Evolutionary conservation across 2,329 filamentous ascomycete species (phyloP).

Genomic region (Arthrobotrys sinensis): DNA sequence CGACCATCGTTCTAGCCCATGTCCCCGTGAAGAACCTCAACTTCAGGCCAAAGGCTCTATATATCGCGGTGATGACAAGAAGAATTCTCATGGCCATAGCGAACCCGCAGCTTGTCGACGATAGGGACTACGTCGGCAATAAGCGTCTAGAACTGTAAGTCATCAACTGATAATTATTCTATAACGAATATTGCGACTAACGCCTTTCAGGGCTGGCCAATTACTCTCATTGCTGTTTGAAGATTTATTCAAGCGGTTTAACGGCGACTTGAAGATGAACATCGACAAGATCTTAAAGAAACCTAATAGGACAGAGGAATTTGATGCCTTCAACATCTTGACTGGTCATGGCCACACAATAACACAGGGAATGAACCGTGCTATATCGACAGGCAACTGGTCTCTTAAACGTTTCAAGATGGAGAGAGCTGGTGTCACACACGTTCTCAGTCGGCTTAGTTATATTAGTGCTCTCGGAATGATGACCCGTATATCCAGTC

Average conservation of each 20-base stretch:
- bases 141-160: slow-evolving; percentile 85
- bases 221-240: slow-evolving; percentile 94
- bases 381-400: slow-evolving; percentile 98
- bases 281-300: slow-evolving; percentile 98
- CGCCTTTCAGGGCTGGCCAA: slow-evolving; percentile 78
- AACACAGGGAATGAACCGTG: slow-evolving; percentile 92
- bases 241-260: slow-evolving; percentile 97
- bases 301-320: slow-evolving; percentile 86
- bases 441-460: slow-evolving; percentile 93
- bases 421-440: slow-evolving; percentile 96
- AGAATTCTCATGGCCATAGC: slow-evolving; percentile 94
- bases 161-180: neutral
- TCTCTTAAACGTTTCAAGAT: slow-evolving; percentile 98
- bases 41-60: slow-evolving; percentile 96
- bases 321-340: slow-evolving; percentile 89
- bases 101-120: slow-evolving; percentile 90
- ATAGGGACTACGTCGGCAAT: slow-evolving; percentile 97
- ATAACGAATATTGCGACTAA: neutral
- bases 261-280: slow-evolving; percentile 87
- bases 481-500: slow-evolving; percentile 99
- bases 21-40: slow-evolving; percentile 92
- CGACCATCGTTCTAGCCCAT: slow-evolving; percentile 93
- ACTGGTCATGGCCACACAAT: slow-evolving; percentile 88
- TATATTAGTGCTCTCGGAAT: slow-evolving; percentile 98
- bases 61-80: slow-evolving; percentile 97